Base-by-base conservation (phyloP, 2,329 filamentous ascomycete species). In the Penicillium olsonii region DNA sequence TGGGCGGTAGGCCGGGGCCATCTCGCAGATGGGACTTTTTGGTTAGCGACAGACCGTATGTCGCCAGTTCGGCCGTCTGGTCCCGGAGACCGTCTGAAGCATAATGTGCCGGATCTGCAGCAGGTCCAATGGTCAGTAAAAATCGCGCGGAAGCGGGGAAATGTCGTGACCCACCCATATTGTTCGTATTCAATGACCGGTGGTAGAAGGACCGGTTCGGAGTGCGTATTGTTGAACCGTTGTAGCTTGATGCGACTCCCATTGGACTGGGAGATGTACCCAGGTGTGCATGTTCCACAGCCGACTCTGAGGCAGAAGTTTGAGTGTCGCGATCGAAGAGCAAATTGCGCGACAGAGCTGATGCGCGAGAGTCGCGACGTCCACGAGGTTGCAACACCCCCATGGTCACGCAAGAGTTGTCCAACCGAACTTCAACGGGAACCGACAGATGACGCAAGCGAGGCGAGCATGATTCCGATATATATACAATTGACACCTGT, bases 11-110 rank as follows among this genome's bases (percentile, higher is more conserved):
- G 46, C 63, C 61, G 19, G 57, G 60, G 11, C 59, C 53, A 27
- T 64, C 58, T n/a, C 57, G 58, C 20, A 60, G 60, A 24, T 53
- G 37, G 20, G 64, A 61, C 17, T 54, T 56, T 37, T 57, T 61
- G 52, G 66, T 66, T 34, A 68, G 47, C 33, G 86, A 86, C 22
- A 96, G 80, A 42, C 90, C 85, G 67, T 92, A 90, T 15, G 84
- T 90, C 37, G 91, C 91, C 48, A 96, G 78, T 71, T 95, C 90
- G 43, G 90, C 89, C 2, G 91, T 95, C 66, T 94, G 87, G 71
- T 94, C 87, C 56, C 91, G 87, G 34, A 96, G 87, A 57, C 85
- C 88, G 51, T 85, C 84, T 27, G 80, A 80, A 33, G 89, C 87
- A 69, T 89, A 88, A 60, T 89, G 83, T 15, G 84, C 81, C 60